Percentiles rank a stretch among this genome's conserved stretches.
phyloP scores from a whole-genome alignment of 805 yeast species.

The Sporopachydermia lactativora region DNA sequence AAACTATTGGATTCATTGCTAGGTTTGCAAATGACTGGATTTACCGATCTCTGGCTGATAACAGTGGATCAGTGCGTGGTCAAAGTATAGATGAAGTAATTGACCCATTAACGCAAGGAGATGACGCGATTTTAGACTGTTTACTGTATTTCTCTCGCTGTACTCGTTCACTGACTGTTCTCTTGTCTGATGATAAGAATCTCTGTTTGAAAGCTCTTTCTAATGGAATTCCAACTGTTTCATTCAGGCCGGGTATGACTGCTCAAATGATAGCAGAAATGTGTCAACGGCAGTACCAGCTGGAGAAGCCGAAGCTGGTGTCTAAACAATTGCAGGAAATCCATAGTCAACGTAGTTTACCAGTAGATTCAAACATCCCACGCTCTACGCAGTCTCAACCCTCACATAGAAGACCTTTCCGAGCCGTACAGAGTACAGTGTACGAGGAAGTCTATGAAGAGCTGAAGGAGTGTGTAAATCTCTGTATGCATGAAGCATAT shows the following conservation, averaged over 20 bases:
- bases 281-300: slow-evolving; percentile 23
- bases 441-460: slow-evolving; percentile 28
- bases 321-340: slow-evolving; percentile 2
- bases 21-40: slow-evolving; percentile 74
- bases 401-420: slow-evolving; percentile 10
- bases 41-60: slow-evolving; percentile 39
- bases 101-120: slow-evolving; percentile 35
- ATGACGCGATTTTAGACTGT: slow-evolving; percentile 80
- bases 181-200: slow-evolving; percentile 74
- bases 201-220: slow-evolving; percentile 65
- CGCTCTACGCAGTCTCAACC: slow-evolving; percentile 12
- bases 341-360: slow-evolving; percentile 4
- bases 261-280: slow-evolving; percentile 30
- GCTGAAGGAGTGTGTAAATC: slow-evolving; percentile 32
- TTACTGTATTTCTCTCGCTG: slow-evolving; percentile 44
- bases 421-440: slow-evolving; percentile 16
- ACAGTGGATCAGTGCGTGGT: slow-evolving; percentile 38
- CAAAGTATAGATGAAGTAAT: slow-evolving; percentile 46
- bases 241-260: slow-evolving; percentile 29
- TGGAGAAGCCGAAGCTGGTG: slow-evolving; percentile 4
- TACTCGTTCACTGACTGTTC: slow-evolving; percentile 29
- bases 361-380: slow-evolving; percentile 6
- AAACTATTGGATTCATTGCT: slow-evolving; percentile 25
- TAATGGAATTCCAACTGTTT: slow-evolving; percentile 50
- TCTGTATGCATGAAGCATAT: slow-evolving; percentile 37